Evolutionary conservation across 306 rosid genomes (phyloP).

Genomic region (Fragaria vesca): DNA sequence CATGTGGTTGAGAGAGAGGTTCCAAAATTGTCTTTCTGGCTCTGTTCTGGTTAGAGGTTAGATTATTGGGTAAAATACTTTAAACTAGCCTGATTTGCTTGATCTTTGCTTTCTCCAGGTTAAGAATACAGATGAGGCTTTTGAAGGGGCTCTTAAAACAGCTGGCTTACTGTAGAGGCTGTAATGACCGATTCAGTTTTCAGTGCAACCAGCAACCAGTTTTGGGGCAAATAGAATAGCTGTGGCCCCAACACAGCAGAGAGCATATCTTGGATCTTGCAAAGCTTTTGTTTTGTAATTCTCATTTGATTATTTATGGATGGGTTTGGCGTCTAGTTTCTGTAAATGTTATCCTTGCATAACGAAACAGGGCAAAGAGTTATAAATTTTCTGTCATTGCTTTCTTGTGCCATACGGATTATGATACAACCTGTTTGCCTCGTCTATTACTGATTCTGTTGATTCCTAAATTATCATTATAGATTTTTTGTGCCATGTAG

Average conservation of each 20-base stretch:
- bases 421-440: neutral
- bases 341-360: slow-evolving; percentile 5
- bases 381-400: neutral
- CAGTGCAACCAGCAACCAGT: slow-evolving; percentile 6
- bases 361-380: neutral
- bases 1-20: neutral
- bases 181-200: neutral
- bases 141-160: slow-evolving; percentile 51
- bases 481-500: neutral
- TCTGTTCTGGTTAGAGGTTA: neutral
- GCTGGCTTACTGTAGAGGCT: slow-evolving; percentile 48
- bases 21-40: neutral
- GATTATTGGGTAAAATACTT: neutral
- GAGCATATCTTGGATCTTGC: neutral
- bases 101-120: slow-evolving; percentile 18
- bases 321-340: neutral
- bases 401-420: neutral
- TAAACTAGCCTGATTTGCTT: neutral
- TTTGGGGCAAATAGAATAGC: neutral
- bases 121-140: slow-evolving; percentile 41
- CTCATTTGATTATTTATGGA: neutral
- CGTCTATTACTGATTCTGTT: neutral
- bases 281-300: neutral
- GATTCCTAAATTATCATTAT: neutral
- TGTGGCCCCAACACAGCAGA: neutral